phyloP scores from a whole-genome alignment of 202 grass and related monocot genomes.

The Hordeum pubiflorum region DNA sequence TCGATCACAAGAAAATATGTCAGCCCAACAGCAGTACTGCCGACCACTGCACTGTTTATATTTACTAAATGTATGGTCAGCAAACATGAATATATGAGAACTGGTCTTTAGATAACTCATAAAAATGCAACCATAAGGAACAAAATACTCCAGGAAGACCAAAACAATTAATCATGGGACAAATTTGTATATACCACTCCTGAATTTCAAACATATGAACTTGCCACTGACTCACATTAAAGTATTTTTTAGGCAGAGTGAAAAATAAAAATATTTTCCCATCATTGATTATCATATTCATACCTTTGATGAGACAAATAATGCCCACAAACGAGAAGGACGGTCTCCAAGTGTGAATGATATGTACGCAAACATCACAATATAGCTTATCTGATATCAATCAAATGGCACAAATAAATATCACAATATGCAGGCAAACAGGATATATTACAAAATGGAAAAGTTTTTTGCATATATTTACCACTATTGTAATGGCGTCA shows the following conservation, averaged over 20 bases:
- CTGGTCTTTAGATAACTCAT: neutral
- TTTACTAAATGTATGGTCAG: neutral
- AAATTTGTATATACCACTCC: slow-evolving; percentile 8
- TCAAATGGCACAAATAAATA: slow-evolving; percentile 32
- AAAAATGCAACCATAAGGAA: slow-evolving; percentile 15
- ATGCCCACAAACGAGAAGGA: slow-evolving; percentile 43
- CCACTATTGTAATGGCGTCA: slow-evolving; percentile 85
- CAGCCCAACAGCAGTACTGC: neutral
- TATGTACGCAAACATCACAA: slow-evolving; percentile 98
- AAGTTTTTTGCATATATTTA: slow-evolving; percentile 31
- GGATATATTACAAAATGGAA: slow-evolving; percentile 16
- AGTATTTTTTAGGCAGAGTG: neutral
- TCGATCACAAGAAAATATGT: neutral
- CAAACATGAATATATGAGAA: slow-evolving; percentile 9
- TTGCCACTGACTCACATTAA: neutral
- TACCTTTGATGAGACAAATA: slow-evolving; percentile 97
- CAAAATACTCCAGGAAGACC: neutral
- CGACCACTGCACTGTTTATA: neutral
- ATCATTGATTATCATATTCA: neutral
- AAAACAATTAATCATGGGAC: slow-evolving; percentile 2
- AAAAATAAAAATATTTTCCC: neutral
- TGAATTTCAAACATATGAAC: neutral
- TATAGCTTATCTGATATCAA: slow-evolving; percentile 86
- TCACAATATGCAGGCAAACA: slow-evolving; percentile 4
- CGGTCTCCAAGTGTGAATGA: slow-evolving; percentile 80